Percentiles rank a stretch among this genome's conserved stretches.
These are phyloP conservation scores for Halteria grandinella DNA, from an alignment of 73 alveolate species.

Conservation along the genomic window DNA sequence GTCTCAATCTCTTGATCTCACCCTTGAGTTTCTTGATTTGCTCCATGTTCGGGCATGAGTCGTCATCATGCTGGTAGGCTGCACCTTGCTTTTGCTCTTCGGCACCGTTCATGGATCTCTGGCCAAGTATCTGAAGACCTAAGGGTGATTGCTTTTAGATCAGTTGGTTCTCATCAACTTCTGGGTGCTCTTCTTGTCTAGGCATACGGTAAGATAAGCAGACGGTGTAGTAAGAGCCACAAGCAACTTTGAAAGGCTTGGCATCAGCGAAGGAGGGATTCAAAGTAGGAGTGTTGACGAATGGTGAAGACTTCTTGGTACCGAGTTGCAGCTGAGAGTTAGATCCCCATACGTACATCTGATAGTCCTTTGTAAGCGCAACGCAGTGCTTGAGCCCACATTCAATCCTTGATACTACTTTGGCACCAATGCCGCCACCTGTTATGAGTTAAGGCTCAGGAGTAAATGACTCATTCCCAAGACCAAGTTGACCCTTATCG, in stretches of 20 bases:
- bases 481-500: slow-evolving; percentile 89
- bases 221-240: slow-evolving; percentile 84
- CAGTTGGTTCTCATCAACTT: slow-evolving; percentile 8
- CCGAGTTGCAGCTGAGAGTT: slow-evolving; percentile 74
- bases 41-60: slow-evolving; percentile 51
- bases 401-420: slow-evolving; percentile 55
- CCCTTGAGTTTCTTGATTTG: slow-evolving; percentile 62
- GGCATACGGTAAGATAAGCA: slow-evolving; percentile 64
- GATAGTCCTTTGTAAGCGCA: slow-evolving; percentile 66
- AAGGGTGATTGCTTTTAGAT: slow-evolving; percentile 9
- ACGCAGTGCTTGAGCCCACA: slow-evolving; percentile 85
- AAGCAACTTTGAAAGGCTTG: slow-evolving; percentile 65
- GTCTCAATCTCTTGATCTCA: slow-evolving; percentile 62
- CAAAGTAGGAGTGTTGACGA: slow-evolving; percentile 52
- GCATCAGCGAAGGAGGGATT: slow-evolving; percentile 65
- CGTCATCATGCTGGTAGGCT: slow-evolving; percentile 27
- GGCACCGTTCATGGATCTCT: neutral
- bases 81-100: slow-evolving; percentile 16
- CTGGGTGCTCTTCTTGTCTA: slow-evolving; percentile 12
- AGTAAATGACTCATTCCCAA: slow-evolving; percentile 80
- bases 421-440: neutral
- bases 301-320: slow-evolving; percentile 39
- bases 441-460: slow-evolving; percentile 42
- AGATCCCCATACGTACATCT: slow-evolving; percentile 82
- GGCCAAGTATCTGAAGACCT: too few relatives aligned